Base-by-base conservation (phyloP, 2,329 filamentous ascomycete species). In the Alternaria atra region DNA sequence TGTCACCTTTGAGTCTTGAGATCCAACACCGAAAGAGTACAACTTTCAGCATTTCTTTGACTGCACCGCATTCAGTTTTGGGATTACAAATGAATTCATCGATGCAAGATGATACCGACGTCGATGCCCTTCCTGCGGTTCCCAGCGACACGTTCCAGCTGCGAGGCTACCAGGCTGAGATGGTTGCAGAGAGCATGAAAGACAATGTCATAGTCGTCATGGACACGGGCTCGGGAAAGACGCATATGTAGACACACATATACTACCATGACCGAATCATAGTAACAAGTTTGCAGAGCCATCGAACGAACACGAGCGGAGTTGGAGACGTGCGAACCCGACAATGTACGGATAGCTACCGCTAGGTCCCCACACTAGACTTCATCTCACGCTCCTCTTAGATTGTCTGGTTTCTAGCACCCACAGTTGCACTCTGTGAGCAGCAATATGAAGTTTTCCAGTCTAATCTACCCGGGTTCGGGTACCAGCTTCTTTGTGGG, bases 401-500 rank as follows among this genome's bases (percentile, higher is more conserved):
- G 13, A 65, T 80, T 27, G 73, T 83, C 5, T 84, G 82, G 82
- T 82, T 84, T 58, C 71, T 84, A 20, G 75, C 80, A 5, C 82
- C 82, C 6, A 83, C 79, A 3, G 78, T 82, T 15, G 71, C 80
- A 2, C 68, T 84, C n/a, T 81, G 81, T 60, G 71, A 80, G 44
- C 82, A 84, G 61, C 82, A 84, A 56, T 66, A 75, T 60, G 60
- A 69, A 2, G 71, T 78, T 0, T 74, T 83, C 25, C 54, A 67
- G 37, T 63, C 66, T 17, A 66, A 78, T 30, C 62, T 83, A 5
- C 78, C 81, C 2, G 82, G 82, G 0, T 84, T 87, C 34, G 83
- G 87, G 23, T 83, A 88, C 35, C 87, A 86, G 60, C 75, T 91
- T 1, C 82, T 97, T 17, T 89, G 84, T 10, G 90, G 93, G 10